Conservation (phyloP, 176 grass and related monocot species). For the maize (Zea mays) region Zm-B73-REFERENCE-NAM-5.0 NC_050096.1:302246001-302246500, state of each 20-base stretch:
- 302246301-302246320: neutral
- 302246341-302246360: neutral
- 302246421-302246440: neutral
- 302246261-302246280: too few species aligned
- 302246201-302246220: too few species aligned
- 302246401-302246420: neutral
- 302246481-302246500: neutral
- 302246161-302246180: too few species aligned
- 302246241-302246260: too few species aligned
- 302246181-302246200: too few species aligned
- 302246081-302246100: neutral
- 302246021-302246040: neutral
- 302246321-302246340: neutral
- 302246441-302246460: neutral
- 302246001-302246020: neutral
- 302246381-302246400: neutral
- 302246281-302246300: too few species aligned
- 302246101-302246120: too few species aligned
- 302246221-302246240: too few species aligned
- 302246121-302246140: too few species aligned
- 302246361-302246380: neutral
- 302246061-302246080: neutral
- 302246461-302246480: neutral
- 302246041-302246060: neutral
- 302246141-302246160: too few species aligned